Percentiles rank a stretch among this genome's conserved stretches.
These are phyloP conservation scores for Globisporangium carolinianum DNA, from an alignment of 352 stramenopile species.

Conservation along the genomic window DNA sequence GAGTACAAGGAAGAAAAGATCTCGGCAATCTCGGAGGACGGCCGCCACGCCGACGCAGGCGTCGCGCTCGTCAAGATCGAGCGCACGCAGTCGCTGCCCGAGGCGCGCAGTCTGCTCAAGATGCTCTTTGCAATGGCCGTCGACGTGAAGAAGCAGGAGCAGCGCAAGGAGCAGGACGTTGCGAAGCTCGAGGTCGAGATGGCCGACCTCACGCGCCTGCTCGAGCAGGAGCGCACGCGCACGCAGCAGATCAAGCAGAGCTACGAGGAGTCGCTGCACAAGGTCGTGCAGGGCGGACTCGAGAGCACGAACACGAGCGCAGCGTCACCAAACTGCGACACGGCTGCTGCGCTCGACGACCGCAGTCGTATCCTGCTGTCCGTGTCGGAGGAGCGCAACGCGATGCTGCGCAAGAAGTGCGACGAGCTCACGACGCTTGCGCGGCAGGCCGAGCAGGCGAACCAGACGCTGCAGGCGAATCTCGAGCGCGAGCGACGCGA, in stretches of 20 bases:
- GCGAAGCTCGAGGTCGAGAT: slow-evolving; percentile 72
- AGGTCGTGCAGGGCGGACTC: slow-evolving; percentile 43
- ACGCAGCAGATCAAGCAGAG: slow-evolving; percentile 75
- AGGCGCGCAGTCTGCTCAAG: slow-evolving; percentile 74
- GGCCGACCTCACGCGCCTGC: slow-evolving; percentile 39
- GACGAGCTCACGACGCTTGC: slow-evolving; percentile 58
- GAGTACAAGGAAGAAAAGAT: slow-evolving; percentile 89
- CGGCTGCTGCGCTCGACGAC: slow-evolving; percentile 28
- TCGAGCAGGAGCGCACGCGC: slow-evolving; percentile 70
- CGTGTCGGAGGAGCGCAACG: slow-evolving; percentile 71
- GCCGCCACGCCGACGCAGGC: slow-evolving; percentile 28
- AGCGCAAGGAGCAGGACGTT: slow-evolving; percentile 71
- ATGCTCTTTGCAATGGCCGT: slow-evolving; percentile 86
- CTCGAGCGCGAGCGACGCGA: slow-evolving; percentile 17
- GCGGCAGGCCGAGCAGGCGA: slow-evolving; percentile 36
- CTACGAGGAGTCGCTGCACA: slow-evolving; percentile 79
- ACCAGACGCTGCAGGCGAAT: slow-evolving; percentile 36
- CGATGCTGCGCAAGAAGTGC: slow-evolving; percentile 62
- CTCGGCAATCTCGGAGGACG: slow-evolving; percentile 67
- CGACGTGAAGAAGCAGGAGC: slow-evolving; percentile 82
- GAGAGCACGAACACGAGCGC: slow-evolving; percentile 13
- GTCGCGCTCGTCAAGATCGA: slow-evolving; percentile 72
- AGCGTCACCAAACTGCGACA: slow-evolving; percentile 3
- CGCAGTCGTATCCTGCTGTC: slow-evolving; percentile 59
- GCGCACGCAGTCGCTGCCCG: slow-evolving; percentile 73